Conservation (phyloP, 2,329 filamentous ascomycete genomes). For the Neopestalotiopsis rosae region DNA sequence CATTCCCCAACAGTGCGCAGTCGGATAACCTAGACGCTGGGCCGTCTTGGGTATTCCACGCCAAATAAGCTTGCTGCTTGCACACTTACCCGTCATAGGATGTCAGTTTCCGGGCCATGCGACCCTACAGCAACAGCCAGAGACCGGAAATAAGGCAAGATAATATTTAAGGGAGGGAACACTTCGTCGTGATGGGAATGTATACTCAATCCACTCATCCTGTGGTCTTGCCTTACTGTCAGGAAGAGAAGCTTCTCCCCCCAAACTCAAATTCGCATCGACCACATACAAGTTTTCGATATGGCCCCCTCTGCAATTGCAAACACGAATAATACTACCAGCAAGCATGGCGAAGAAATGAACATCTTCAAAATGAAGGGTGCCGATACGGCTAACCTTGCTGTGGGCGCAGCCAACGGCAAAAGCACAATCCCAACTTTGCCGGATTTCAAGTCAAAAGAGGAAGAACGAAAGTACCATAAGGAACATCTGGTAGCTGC, state of each 20-base stretch:
- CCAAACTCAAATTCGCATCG: neutral
- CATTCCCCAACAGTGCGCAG: neutral
- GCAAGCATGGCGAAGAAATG: neutral
- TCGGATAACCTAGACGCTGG: neutral
- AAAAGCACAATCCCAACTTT: neutral
- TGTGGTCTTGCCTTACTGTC: no score
- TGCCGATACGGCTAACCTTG: neutral
- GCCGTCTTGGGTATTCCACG: neutral
- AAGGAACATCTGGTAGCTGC: conserved; percentile 57
- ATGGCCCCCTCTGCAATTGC: neutral
- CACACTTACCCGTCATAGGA: neutral
- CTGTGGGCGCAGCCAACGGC: neutral
- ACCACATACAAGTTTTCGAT: neutral
- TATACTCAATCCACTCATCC: no score
- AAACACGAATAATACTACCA: neutral
- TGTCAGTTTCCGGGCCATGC: neutral
- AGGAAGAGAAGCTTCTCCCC: neutral
- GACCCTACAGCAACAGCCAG: neutral
- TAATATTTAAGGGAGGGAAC: neutral
- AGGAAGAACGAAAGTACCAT: conserved; percentile 20
- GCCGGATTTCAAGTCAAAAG: conserved; percentile 1
- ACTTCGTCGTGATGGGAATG: neutral
- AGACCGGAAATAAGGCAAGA: neutral
- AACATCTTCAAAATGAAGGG: neutral
- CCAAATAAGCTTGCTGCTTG: neutral